Base-by-base conservation (phyloP, 345 rosid genomes). In the Moricandia moricandioides region DNA sequence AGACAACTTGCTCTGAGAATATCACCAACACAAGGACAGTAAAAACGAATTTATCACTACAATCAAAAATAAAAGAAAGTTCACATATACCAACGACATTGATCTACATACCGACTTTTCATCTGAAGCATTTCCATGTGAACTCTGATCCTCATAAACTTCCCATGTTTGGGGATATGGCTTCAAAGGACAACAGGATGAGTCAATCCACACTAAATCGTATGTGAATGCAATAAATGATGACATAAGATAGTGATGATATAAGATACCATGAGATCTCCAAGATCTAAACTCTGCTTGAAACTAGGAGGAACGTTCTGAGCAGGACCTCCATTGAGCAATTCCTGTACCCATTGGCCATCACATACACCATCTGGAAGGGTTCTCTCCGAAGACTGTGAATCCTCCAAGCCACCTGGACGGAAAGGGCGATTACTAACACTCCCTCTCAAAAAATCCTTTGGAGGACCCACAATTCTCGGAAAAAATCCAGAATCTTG, bases 371-470 rank as follows among this genome's bases (percentile, higher is more conserved):
- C 97, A 40, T 84, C 86, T 64, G 97, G 95, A 64, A 91, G 77
- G 73, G 77, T 30, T 81, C 91, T 91, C 64, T 85, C 88, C 8
- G 76, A 62, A 73, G 90, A 78, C 61, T 80, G 87, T 65, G 94
- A 73, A 76, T 87, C 88, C 31, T 89, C 97, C 71, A 94, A 82
- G 33, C 98, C 98, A 72, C 98, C 98, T 10, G 98, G 98, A 51
- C 88, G 89, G 76, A 94, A 94, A 74, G 98, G 98, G 27, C 95
- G 97, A 80, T 85, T 91, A 75, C 78, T 88, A 78, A 85, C 84
- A 84, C 98, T 91, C 85, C 98, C 98, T 72, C 93, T 86, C 60
- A 91, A 79, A 81, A 88, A 78, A 83, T 93, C 98, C 72, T 87
- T 89, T 13, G 94, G 82, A 58, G 88, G 86, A 51, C 91, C 91